Evolutionary conservation across 2,329 filamentous ascomycete species (phyloP), one percentile per base, ranked within the genome.

Genomic region (Alternaria gansuensis): DNA sequence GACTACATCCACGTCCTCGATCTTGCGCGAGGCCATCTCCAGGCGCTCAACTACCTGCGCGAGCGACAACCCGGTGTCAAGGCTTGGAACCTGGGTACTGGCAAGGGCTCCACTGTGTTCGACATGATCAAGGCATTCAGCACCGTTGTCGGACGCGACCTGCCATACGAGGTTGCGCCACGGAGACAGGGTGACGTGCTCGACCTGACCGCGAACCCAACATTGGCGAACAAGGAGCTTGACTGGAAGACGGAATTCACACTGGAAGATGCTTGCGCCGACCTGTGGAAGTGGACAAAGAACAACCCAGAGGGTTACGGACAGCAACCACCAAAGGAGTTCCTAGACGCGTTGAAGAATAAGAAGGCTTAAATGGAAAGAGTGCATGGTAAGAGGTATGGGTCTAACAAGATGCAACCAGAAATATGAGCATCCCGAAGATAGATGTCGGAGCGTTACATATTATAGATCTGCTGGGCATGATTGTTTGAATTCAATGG

Each of bases 1-100:
- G 95, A 99, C 82, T 99, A 99, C 84, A 97, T 99, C 79, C 93
- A 97, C 83, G 92, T 97, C 58, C 85, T 96, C 64, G 93, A 97
- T 75, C 88, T 97, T 24, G 91, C 93, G 44, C 86, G 86, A 63
- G 93, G 93, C 62, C 93, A 97, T 78, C 83, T 97, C 58, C 87
- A 91, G 59, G 95, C 96, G 23, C 89, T 99, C 69, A 93, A 95
- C 82, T 92, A 96, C 82, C 89, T 97, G 50, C 90, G 90, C 70
- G 85, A 90, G 66, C 82, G 94, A 68, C 86, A 92, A 72, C 94
- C 95, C 17, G 95, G 95, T 56, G 91, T 97, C 67, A 90, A 92
- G 77, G 93, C 93, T 56, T 99, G 94, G 94, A 99, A 99, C 81
- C 79, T 99, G 68, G 96, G 96, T 58, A 97, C 93, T 0, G 95